Evolutionary conservation across 164 flowering plant genomes (phyloP).

Genomic region (Nymphaea colorata): DNA sequence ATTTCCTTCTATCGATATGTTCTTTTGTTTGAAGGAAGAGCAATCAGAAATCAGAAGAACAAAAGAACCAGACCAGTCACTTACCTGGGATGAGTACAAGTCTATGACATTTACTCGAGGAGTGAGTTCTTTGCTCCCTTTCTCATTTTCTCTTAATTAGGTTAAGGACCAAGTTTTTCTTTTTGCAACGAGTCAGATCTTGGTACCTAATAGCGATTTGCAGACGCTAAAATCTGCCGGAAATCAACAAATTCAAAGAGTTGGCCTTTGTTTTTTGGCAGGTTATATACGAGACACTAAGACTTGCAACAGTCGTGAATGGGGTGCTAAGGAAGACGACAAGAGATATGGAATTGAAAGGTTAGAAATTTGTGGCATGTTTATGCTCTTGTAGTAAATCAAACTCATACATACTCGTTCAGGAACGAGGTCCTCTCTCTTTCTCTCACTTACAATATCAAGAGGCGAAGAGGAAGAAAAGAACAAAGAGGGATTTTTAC

Average conservation of each 20-base stretch:
- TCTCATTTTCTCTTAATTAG: background rate
- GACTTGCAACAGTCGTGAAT: constrained; percentile 40
- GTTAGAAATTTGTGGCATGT: constrained; percentile 10
- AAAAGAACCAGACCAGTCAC: constrained; percentile 26
- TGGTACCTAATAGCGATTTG: too few species aligned
- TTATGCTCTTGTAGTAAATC: background rate
- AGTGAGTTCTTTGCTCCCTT: constrained; percentile 14
- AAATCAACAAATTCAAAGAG: too few species aligned
- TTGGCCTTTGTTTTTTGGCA: constrained; percentile 9
- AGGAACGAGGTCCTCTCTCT: background rate
- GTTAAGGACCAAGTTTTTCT: background rate
- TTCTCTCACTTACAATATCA: background rate
- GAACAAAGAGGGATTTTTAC: background rate
- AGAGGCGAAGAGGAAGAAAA: background rate
- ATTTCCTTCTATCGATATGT: background rate
- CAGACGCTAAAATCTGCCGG: too few species aligned
- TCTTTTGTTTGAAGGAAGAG: constrained; percentile 20
- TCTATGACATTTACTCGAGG: constrained; percentile 46
- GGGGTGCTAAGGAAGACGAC: constrained; percentile 43
- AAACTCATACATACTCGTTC: too few species aligned
- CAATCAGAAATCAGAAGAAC: constrained; percentile 28
- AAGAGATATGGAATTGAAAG: constrained; percentile 34
- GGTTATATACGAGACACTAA: constrained; percentile 39
- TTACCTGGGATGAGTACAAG: constrained; percentile 35
- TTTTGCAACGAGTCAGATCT: background rate